Evolutionary conservation across 2,329 filamentous ascomycete genomes (phyloP).

Genomic region (Botryotinia globosa): DNA sequence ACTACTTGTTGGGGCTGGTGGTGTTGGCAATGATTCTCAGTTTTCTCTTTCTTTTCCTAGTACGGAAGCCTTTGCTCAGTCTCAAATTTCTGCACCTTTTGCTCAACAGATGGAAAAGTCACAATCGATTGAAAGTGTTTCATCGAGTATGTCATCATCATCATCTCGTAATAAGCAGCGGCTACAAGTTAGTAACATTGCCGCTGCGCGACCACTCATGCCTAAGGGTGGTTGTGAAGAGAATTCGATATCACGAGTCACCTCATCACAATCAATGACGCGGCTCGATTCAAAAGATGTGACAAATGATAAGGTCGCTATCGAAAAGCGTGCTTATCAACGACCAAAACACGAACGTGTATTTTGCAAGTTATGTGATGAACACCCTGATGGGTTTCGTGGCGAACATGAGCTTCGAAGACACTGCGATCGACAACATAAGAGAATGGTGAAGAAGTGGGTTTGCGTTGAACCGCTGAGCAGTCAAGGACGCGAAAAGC

Average conservation of each 20-base stretch:
- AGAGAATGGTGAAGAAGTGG: slow-evolving; percentile 52
- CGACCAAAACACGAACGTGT: slow-evolving; percentile 39
- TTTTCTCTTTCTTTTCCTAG: slow-evolving; percentile 34
- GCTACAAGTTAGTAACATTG: slow-evolving; percentile 34
- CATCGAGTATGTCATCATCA: slow-evolving; percentile 34
- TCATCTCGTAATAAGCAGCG: slow-evolving; percentile 37
- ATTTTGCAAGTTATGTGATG: slow-evolving; percentile 69
- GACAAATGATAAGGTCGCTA: slow-evolving; percentile 36
- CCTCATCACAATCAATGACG: slow-evolving; percentile 35
- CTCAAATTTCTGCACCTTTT: slow-evolving; percentile 31
- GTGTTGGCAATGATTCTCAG: slow-evolving; percentile 37
- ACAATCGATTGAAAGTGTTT: slow-evolving; percentile 38
- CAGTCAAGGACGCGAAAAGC: slow-evolving; percentile 48
- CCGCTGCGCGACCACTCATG: slow-evolving; percentile 34
- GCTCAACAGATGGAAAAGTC: slow-evolving; percentile 39
- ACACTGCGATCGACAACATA: slow-evolving; percentile 67
- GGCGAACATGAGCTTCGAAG: slow-evolving; percentile 82
- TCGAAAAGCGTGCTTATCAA: slow-evolving; percentile 37
- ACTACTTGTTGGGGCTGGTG: slow-evolving; percentile 37
- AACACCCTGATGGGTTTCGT: slow-evolving; percentile 82
- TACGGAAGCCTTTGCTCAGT: slow-evolving; percentile 26
- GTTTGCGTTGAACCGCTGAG: slow-evolving; percentile 57
- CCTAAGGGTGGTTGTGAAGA: slow-evolving; percentile 37
- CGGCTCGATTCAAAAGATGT: slow-evolving; percentile 37
- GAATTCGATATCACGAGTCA: slow-evolving; percentile 33